These are phyloP conservation scores for Darksidea phi DNA, from an alignment of 495 filamentous ascomycete species.

Conservation along the genomic window DNA sequence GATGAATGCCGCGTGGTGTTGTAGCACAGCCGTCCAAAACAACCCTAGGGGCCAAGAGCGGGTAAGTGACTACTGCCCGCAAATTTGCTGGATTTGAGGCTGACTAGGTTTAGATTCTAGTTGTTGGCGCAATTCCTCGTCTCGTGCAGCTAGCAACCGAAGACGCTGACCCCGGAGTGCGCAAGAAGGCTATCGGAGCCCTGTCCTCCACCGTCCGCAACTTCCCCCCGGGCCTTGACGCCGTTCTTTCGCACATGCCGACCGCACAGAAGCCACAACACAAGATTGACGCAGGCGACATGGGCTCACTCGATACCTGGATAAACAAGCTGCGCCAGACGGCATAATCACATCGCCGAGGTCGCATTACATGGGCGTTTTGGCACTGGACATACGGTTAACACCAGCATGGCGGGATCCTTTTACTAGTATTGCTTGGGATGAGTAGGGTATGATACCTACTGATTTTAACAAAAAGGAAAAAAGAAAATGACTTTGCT, in stretches of 20 bases:
- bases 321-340: too few species aligned
- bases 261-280: slow-evolving; percentile 56
- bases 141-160: slow-evolving; percentile 64
- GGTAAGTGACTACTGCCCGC: slow-evolving; percentile 41
- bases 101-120: slow-evolving; percentile 53
- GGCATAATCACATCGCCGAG: too few species aligned
- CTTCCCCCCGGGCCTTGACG: slow-evolving; percentile 72
- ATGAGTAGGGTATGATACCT: too few species aligned
- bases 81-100: neutral
- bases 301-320: slow-evolving; percentile 49
- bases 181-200: slow-evolving; percentile 84
- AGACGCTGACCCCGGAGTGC: slow-evolving; percentile 61
- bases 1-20: slow-evolving; percentile 84
- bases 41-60: slow-evolving; percentile 80
- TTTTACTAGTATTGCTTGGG: too few species aligned
- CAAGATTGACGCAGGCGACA: slow-evolving; percentile 70
- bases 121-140: slow-evolving; percentile 65
- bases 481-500: too few species aligned
- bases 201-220: slow-evolving; percentile 82
- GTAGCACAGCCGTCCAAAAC: slow-evolving; percentile 93
- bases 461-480: too few species aligned
- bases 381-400: too few species aligned
- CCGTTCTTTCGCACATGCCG: slow-evolving; percentile 60
- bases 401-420: too few species aligned
- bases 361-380: too few species aligned